Percentiles rank a stretch among this genome's conserved stretches.
These are phyloP conservation scores for Chenopodium quinoa DNA, from an alignment of 148 eudicot genomes.

Conservation along the genomic window DNA sequence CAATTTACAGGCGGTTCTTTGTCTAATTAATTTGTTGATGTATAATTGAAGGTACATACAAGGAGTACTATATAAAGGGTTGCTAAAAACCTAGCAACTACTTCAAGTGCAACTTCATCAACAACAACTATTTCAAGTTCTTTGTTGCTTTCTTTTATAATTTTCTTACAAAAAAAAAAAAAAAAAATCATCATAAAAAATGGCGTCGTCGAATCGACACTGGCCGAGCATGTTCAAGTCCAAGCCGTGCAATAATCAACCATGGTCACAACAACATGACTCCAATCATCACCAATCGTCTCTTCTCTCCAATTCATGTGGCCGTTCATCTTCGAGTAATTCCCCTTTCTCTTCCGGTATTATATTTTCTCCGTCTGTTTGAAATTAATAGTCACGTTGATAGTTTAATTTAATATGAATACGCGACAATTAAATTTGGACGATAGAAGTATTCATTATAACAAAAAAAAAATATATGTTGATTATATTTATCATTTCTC, in stretches of 20 bases:
- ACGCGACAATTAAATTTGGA: background rate
- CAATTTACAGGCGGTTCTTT: conserved; percentile 25
- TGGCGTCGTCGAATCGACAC: conserved; percentile 92
- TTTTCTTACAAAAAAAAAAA: background rate
- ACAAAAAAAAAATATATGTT: too few species aligned
- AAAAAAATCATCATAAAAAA: conserved; percentile 19
- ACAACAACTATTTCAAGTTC: background rate
- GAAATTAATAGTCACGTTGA: background rate
- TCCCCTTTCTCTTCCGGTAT: conserved; percentile 43
- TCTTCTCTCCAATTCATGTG: conserved; percentile 33
- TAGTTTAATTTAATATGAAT: too few species aligned
- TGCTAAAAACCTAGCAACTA: conserved; percentile 30
- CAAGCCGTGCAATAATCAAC: conserved; percentile 65
- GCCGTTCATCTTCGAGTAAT: conserved; percentile 27
- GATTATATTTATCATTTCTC: background rate
- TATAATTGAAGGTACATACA: background rate
- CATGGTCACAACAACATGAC: conserved; percentile 39
- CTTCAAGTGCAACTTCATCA: conserved; percentile 2
- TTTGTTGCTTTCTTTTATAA: background rate
- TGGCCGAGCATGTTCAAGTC: conserved; percentile 99
- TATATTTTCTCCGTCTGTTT: background rate
- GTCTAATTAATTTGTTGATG: background rate
- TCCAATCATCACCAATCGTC: conserved; percentile 31
- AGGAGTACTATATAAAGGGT: background rate
- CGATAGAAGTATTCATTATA: background rate